A percentile compares a stretch with the other conserved stretches of the same genome.
Conservation (phyloP, 768 basidiomycete genomes). For the Agrocybe pediades region DNA sequence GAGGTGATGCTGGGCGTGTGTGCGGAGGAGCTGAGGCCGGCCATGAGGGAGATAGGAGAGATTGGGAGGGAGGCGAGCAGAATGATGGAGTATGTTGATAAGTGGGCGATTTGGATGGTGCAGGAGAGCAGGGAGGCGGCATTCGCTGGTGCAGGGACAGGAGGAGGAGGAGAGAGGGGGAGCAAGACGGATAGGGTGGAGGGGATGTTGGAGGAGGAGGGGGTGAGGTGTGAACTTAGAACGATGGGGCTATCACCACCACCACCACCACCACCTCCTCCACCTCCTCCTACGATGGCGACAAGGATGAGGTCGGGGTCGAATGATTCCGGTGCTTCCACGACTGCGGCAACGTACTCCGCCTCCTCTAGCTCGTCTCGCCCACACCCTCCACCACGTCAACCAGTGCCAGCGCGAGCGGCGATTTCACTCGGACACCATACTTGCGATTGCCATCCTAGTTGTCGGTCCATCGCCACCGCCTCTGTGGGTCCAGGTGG, state of each 20-base stretch:
- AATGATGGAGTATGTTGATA: slow-evolving; percentile 57
- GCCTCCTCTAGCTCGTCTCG: no score
- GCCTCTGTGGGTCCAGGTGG: no score
- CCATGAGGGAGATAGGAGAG: slow-evolving; percentile 64
- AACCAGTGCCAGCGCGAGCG: no score
- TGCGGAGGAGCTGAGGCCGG: slow-evolving; percentile 61
- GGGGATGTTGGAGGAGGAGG: slow-evolving; percentile 62
- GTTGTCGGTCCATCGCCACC: no score
- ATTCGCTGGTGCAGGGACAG: no score
- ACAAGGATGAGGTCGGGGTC: no score
- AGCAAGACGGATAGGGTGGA: slow-evolving; percentile 57
- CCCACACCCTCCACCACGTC: no score
- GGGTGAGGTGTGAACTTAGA: slow-evolving; percentile 46
- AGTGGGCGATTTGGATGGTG: slow-evolving; percentile 45
- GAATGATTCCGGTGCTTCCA: no score
- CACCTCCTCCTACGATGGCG: background rate
- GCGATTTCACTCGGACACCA: no score
- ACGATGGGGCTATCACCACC: background rate
- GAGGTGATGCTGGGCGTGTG: slow-evolving; percentile 55
- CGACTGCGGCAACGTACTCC: no score
- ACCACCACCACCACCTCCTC: no score
- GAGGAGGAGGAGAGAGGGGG: background rate
- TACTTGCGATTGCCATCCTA: no score
- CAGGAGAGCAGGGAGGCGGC: slow-evolving; percentile 36
- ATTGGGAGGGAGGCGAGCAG: slow-evolving; percentile 53